Base-by-base conservation (phyloP, 2,329 filamentous ascomycete species). In the Periconia macrospinosa region DNA sequence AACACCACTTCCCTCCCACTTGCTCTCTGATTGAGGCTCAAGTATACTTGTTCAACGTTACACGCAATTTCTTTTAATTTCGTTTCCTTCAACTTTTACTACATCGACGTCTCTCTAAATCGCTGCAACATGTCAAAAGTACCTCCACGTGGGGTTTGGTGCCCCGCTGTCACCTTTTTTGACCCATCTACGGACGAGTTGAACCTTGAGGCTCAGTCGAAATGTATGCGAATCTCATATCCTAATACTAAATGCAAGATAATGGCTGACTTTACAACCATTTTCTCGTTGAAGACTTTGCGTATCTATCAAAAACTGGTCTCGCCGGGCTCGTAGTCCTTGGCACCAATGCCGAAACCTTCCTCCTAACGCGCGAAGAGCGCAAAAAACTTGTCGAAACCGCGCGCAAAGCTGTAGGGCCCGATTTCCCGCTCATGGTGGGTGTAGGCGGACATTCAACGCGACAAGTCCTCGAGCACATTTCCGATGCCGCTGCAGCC, bases 151-250 rank as follows among this genome's bases (percentile, higher is more conserved):
- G 62, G 62, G 44, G 60, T 63, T 9, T 65, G 62, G 59, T 57
- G 51, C n/a, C 75, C 75, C 17, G 74, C 75, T 7, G 62, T 78
- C 15, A 78, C 76, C 20, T 72, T 78, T 57, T 77, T 76, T 63
- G 65, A 77, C 52, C 70, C 65, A 18, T 45, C 52, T 11, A 55
- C 60, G 18, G 76, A 77, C 53, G 64, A 67, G 19, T 63, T 78
- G 17, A 70, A 75, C 50, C 62, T 77, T 17, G 61, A 61, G 11
- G 65, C 71, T 6, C 76, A 78, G 58, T 56, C 66, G 18, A 70
- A 71, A 56, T 77, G 33, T 37, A 13, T 37, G 23, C 23, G 23
- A 27, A 27, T 37, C 11, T 10, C 3, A 6, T 37, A 3, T n/a
- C 11, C 11, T 14, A 37, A 10, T 6, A 37, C 11, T 13, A 37